These are phyloP conservation scores for Malassezia furfur DNA, from an alignment of 1,284 basidiomycete genomes.

Conservation along the genomic window DNA sequence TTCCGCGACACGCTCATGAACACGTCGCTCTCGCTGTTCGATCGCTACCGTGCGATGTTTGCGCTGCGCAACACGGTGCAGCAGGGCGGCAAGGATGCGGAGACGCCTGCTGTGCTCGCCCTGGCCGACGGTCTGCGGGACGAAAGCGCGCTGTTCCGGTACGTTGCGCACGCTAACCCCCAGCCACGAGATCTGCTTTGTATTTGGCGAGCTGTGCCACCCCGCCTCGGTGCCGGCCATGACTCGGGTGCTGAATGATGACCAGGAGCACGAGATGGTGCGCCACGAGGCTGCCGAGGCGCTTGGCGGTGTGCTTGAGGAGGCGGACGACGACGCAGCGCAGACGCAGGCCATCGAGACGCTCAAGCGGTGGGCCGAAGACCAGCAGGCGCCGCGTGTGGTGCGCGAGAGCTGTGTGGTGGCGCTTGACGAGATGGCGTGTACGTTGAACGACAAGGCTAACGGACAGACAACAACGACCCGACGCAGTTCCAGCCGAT, in stretches of 20 bases:
- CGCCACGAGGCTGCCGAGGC: conserved; percentile 98
- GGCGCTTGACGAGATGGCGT: conserved; percentile 62
- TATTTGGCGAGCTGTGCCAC: conserved; percentile 90
- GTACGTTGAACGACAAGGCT: conserved; percentile 9
- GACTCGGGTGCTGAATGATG: conserved; percentile 64
- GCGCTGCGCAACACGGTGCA: conserved; percentile 59
- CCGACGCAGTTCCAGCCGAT: conserved; percentile 46
- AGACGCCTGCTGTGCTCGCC: conserved; percentile 65
- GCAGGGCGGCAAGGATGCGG: conserved; percentile 22
- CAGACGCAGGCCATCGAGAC: conserved; percentile 61
- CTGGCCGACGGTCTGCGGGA: conserved; percentile 75
- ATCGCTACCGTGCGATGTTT: conserved; percentile 97
- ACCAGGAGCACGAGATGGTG: conserved; percentile 85
- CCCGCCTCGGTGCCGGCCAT: conserved; percentile 78
- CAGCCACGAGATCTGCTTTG: conserved; percentile 51
- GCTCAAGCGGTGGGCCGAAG: conserved; percentile 72
- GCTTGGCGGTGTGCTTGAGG: conserved; percentile 81
- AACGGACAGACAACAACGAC: conserved; percentile 40
- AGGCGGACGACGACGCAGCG: conserved; percentile 44
- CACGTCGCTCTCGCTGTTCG: conserved; percentile 66
- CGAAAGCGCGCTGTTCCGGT: conserved; percentile 26
- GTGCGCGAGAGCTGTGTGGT: conserved; percentile 93
- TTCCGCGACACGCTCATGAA: conserved; percentile 65
- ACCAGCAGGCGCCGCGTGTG: conserved; percentile 70
- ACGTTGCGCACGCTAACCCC: neutral